Base-by-base conservation (phyloP, 176 grass and related monocot genomes). In the Rhipidocladum racemiflorum region DNA sequence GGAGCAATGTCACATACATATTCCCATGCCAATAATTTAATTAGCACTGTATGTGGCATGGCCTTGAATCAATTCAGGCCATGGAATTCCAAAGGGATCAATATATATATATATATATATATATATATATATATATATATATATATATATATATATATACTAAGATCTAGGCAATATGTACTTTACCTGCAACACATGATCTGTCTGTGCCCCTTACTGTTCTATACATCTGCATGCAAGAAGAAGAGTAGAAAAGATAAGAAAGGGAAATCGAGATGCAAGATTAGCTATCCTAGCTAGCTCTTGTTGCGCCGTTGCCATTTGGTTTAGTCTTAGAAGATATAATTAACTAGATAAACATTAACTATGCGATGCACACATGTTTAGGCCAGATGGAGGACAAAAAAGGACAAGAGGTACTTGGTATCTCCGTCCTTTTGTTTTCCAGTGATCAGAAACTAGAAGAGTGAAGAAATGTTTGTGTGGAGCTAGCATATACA, bases 141-240 rank as follows among this genome's bases (percentile, higher is more conserved):
- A 62, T 7, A 76, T 39, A 68, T 49, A 34, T 34, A 34, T 34
- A 62, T 7, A 76, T 39, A 68, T 49, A 34, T 34, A 34, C 4
- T 39, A 53, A 77, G 43, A 75, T 86, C 73, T 62, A 90, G 85
- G 83, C 69, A 77, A 40, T 71, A 85, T 88, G 38, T 72, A 42
- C 56, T 40, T 54, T 83, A 86, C 83, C 80, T 87, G 82, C 75
- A 88, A 78, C 89, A 76, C 82, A 92, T 85, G 89, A 87, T 91
- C 80, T 96, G 77, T 92, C 91, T 83, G 89, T 90, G 73, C 89
- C 89, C 91, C 92, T 99, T 80, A 99, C 97, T 83, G 97, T 99
- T 92, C 97, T 91, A 84, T 99, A 99, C 93, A 99, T 99, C 97
- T 99, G 93, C 91, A 96, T 92, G 87, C 87, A 93, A 73, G 48